Conservation (phyloP, 208 protist genomes). For the Trypanosoma mega region DNA sequence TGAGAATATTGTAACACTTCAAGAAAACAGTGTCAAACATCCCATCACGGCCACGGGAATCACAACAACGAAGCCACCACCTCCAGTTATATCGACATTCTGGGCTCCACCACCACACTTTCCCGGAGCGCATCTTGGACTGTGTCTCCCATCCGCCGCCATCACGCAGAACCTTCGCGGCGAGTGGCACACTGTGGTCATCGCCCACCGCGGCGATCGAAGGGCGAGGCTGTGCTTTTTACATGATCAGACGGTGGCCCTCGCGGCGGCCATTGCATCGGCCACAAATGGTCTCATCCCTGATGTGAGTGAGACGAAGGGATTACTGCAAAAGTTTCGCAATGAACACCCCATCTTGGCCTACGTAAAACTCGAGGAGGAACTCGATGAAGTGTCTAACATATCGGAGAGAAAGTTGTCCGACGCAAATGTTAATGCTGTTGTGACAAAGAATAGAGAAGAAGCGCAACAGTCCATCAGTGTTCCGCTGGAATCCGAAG, state of each 20-base stretch:
- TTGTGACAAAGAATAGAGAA: neutral
- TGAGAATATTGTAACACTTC: neutral
- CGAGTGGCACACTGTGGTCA: neutral
- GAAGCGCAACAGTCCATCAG: neutral
- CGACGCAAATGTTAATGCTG: neutral
- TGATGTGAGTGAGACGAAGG: neutral
- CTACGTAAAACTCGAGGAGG: neutral
- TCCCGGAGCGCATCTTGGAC: neutral
- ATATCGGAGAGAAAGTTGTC: neutral
- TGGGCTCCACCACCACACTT: neutral
- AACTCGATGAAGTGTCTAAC: neutral
- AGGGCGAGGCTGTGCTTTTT: neutral
- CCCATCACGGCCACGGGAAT: neutral
- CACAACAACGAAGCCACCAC: neutral
- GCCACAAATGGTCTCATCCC: neutral
- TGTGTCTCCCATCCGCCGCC: neutral
- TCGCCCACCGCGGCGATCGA: neutral
- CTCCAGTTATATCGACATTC: neutral
- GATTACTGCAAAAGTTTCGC: neutral
- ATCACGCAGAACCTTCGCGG: slow-evolving; percentile 1
- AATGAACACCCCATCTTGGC: neutral
- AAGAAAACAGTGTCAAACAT: neutral
- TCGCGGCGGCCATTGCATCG: neutral
- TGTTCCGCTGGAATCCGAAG: neutral
- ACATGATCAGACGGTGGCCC: neutral